Evolutionary conservation across 2,329 filamentous ascomycete genomes (phyloP).

Genomic region (Aspergillus quadrilineatus): DNA sequence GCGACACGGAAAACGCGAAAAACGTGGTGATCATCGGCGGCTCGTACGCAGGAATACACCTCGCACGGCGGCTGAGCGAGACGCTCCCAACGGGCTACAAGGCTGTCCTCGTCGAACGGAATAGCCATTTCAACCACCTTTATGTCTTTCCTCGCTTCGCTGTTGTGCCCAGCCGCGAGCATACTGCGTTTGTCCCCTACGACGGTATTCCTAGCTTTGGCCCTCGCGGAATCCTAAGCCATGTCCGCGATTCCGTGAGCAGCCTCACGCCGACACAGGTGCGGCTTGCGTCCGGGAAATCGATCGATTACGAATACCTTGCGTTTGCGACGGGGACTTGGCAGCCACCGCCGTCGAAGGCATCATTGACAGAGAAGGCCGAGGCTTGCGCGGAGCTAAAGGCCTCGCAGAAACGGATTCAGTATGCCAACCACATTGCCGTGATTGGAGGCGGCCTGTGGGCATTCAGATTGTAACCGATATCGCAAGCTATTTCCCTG

Average conservation of each 20-base stretch:
- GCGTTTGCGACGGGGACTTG: slow-evolving; percentile 3
- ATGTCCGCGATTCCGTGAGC: neutral
- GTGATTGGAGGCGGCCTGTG: slow-evolving; percentile 11
- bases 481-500: slow-evolving; percentile 7
- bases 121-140: slow-evolving; percentile 7
- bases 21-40: slow-evolving; percentile 60
- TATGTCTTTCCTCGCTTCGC: slow-evolving; percentile 9
- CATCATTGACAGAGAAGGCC: neutral
- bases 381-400: neutral
- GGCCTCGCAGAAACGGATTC: neutral
- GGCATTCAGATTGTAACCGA: slow-evolving; percentile 11
- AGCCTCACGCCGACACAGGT: neutral
- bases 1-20: slow-evolving; percentile 21
- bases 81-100: slow-evolving; percentile 46
- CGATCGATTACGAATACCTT: slow-evolving; percentile 5
- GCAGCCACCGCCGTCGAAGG: neutral
- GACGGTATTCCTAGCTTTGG: neutral
- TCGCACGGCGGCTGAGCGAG: slow-evolving; percentile 50
- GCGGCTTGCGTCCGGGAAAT: neutral
- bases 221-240: neutral
- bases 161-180: neutral
- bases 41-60: slow-evolving; percentile 57
- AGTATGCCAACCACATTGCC: neutral
- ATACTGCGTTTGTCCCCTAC: slow-evolving; percentile 16
- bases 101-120: slow-evolving; percentile 11